Evolutionary conservation across 805 yeast species (phyloP).

Genomic region (Nakazawaea ambrosiae): DNA sequence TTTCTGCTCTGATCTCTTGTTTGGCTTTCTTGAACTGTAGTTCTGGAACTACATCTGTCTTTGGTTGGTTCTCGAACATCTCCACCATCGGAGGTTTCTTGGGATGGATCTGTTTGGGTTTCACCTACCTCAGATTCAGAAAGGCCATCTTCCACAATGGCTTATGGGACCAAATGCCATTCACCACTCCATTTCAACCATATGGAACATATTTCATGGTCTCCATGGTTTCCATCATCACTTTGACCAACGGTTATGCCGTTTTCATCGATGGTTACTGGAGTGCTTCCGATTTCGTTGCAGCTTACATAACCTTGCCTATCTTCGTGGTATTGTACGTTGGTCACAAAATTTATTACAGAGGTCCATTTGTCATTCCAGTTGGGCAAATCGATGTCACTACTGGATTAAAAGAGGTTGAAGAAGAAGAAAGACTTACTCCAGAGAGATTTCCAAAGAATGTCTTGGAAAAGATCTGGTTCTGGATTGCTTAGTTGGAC

Average conservation of each 20-base stretch:
- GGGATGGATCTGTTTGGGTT: slow-evolving; percentile 50
- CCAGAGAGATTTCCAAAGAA: slow-evolving; percentile 34
- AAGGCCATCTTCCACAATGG: slow-evolving; percentile 51
- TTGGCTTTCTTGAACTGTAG: slow-evolving; percentile 51
- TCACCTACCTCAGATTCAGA: slow-evolving; percentile 56
- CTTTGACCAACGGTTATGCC: slow-evolving; percentile 68
- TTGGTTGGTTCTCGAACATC: slow-evolving; percentile 60
- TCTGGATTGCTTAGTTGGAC: slow-evolving; percentile 32
- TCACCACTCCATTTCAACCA: slow-evolving; percentile 49
- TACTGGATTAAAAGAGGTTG: slow-evolving; percentile 55
- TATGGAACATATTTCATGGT: slow-evolving; percentile 50
- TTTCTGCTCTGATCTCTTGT: slow-evolving; percentile 31
- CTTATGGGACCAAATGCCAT: slow-evolving; percentile 50
- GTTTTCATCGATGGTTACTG: slow-evolving; percentile 49
- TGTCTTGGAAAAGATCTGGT: slow-evolving; percentile 36
- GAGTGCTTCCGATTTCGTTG: slow-evolving; percentile 52
- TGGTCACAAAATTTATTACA: slow-evolving; percentile 48
- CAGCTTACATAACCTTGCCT: slow-evolving; percentile 67
- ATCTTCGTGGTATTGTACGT: slow-evolving; percentile 44
- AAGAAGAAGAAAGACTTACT: slow-evolving; percentile 38
- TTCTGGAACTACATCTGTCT: slow-evolving; percentile 43
- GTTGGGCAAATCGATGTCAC: slow-evolving; percentile 52
- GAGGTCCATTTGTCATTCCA: slow-evolving; percentile 40
- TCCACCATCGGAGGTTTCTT: slow-evolving; percentile 62
- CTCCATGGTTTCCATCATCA: slow-evolving; percentile 39